Base-by-base conservation (phyloP, 305 asterid species). In the Fraxinus sp. region DNA sequence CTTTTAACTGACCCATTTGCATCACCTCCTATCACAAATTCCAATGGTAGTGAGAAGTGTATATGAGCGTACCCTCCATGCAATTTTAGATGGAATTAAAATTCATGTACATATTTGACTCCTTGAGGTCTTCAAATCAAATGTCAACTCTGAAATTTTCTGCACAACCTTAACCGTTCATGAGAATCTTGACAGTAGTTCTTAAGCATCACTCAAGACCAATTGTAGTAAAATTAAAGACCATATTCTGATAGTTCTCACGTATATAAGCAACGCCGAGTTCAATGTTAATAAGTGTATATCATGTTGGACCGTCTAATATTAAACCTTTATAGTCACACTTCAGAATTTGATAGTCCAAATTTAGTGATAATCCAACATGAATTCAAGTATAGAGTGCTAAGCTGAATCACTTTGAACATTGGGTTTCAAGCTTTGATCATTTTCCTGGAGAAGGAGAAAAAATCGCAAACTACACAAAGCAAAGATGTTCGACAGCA, bases 381-480 rank as follows among this genome's bases (percentile, higher is more conserved):
- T 66, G 36, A 24, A 66, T 26, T 24, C 36, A 26, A 10, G 74
- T 66, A 9, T 4, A 5, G 18, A 66, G 32, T 3, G 7, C 14
- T 22, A 64, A 64, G 32, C 72, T 24, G 72, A 64, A 64, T 1
- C 13, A 20, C 35, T 66, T 28, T 10, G 74, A 28, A 24, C n/a
- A 66, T 22, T 66, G 35, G 13, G 74, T 26, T 66, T 66, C 74
- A 26, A 4, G 74, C 18, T 26, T 66, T 66, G 74, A 24, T 66
- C 36, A 32, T 24, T 35, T 66, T 3, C n/a, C 7, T 66, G 30
- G 74, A 10, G 35, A 66, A 66, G 74, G n/a, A 10, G 35, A 66
- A 66, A 10, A 64, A 66, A 26, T 66, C 3, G 35, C 74, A 59
- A 84, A 84, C 46, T 72, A 74, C 35, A 78, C 52, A 71, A 81